phyloP scores from a whole-genome alignment of 2,329 filamentous ascomycete species.

The Cladophialophora carrionii region DNA sequence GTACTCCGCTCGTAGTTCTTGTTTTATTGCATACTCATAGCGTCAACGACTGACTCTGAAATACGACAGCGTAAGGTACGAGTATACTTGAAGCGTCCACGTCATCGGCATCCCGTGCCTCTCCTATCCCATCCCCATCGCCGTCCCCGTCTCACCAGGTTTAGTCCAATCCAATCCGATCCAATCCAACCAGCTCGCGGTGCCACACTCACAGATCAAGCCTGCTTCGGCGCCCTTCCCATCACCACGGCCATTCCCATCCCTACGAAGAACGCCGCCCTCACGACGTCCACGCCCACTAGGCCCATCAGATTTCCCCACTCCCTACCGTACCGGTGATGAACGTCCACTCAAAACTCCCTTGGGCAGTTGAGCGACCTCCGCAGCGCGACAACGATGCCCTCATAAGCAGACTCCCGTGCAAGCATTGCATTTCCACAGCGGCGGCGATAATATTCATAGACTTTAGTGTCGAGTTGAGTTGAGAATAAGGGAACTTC shows the following conservation, averaged over 20 bases:
- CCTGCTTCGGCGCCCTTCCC: neutral
- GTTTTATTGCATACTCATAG: too few species aligned
- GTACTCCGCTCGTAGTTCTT: too few species aligned
- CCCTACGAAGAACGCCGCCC: slow-evolving; percentile 18
- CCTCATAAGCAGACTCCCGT: slow-evolving; percentile 19
- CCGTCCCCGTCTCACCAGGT: neutral
- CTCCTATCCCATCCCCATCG: neutral
- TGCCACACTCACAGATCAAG: neutral
- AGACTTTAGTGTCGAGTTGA: too few species aligned
- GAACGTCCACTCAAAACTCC: neutral
- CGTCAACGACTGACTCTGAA: too few species aligned
- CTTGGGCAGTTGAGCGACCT: slow-evolving; percentile 4
- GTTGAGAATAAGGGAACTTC: too few species aligned
- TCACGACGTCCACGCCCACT: slow-evolving; percentile 3
- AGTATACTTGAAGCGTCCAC: too few species aligned
- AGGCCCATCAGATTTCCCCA: slow-evolving; percentile 13
- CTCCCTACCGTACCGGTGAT: slow-evolving; percentile 7
- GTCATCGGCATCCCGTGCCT: too few species aligned
- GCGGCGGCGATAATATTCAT: too few species aligned
- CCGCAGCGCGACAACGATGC: slow-evolving; percentile 6
- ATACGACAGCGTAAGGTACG: too few species aligned
- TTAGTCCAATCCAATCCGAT: too few species aligned
- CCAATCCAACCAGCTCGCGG: too few species aligned
- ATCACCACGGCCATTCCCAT: neutral
- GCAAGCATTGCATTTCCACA: slow-evolving; percentile 25